phyloP scores from a whole-genome alignment of 2,329 filamentous ascomycete species.

The Leptosphaerulina australis region DNA sequence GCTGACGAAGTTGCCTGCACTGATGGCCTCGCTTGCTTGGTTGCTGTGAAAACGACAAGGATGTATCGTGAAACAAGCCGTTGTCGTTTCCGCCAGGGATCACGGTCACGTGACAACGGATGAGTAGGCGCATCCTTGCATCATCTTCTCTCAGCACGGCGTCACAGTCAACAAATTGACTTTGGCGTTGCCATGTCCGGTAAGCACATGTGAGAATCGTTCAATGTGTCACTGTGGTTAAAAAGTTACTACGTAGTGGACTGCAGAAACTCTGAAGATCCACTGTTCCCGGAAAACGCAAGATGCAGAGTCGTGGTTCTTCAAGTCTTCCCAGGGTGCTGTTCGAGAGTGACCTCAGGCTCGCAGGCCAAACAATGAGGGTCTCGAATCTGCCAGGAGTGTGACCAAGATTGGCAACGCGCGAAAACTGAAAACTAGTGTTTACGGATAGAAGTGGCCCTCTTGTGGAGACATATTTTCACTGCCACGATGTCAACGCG shows the following conservation, averaged over 20 bases:
- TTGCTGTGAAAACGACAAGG: constrained; percentile 23
- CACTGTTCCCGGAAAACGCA: background rate
- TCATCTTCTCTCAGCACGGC: constrained; percentile 18
- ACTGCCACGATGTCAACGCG: constrained; percentile 19
- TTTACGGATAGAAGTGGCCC: constrained; percentile 3
- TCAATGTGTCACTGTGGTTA: background rate
- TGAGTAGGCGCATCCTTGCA: constrained; percentile 26
- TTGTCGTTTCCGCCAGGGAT: constrained; percentile 27
- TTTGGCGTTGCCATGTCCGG: background rate
- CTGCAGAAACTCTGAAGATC: background rate
- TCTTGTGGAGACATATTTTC: constrained; percentile 12
- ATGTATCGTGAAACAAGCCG: constrained; percentile 35
- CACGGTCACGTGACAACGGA: constrained; percentile 20
- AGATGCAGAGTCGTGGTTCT: background rate
- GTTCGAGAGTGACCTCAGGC: constrained; percentile 26
- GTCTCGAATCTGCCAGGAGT: constrained; percentile 33
- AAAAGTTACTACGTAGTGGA: constrained; percentile 1
- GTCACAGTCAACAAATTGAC: constrained; percentile 9
- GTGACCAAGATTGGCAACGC: constrained; percentile 1
- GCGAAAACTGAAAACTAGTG: constrained; percentile 5
- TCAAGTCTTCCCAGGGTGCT: background rate
- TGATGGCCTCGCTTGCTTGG: constrained; percentile 14
- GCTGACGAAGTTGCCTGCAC: constrained; percentile 6
- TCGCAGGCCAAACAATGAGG: constrained; percentile 39
- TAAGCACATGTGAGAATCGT: background rate